A percentile compares a stretch with the other conserved stretches of the same genome.
These are phyloP conservation scores for Schwanniomyces polymorphus DNA, from an alignment of 805 yeast species.

Conservation along the genomic window DNA sequence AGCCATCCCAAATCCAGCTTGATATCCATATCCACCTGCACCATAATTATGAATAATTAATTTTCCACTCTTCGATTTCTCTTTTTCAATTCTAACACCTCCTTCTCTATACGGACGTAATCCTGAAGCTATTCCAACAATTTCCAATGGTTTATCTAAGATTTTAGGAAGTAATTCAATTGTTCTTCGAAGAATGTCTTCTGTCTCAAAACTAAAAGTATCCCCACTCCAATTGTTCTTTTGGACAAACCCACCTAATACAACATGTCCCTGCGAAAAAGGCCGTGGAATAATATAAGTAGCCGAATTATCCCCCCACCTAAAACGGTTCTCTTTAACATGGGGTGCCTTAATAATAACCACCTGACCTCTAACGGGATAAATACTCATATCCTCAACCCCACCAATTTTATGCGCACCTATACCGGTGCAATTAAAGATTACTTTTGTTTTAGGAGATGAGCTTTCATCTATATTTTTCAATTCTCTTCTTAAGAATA, in stretches of 20 bases:
- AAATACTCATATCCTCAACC: conserved; percentile 58
- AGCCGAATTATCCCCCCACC: conserved; percentile 59
- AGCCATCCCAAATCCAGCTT: conserved; percentile 65
- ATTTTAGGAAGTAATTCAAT: conserved; percentile 15
- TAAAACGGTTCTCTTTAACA: conserved; percentile 54
- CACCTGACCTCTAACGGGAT: conserved; percentile 82
- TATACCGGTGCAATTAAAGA: conserved; percentile 78
- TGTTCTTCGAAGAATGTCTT: conserved; percentile 17
- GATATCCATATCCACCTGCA: conserved; percentile 34
- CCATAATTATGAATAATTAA: conserved; percentile 34
- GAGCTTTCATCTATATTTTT: conserved; percentile 60
- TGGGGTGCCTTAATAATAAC: conserved; percentile 73
- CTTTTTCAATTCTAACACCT: conserved; percentile 21
- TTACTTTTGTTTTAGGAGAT: conserved; percentile 35
- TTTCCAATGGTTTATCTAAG: conserved; percentile 13
- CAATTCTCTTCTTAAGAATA: conserved; percentile 45
- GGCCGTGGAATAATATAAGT: conserved; percentile 78
- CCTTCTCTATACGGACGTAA: conserved; percentile 24
- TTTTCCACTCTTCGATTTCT: neutral
- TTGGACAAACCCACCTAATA: conserved; percentile 24
- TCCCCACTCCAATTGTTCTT: conserved; percentile 15
- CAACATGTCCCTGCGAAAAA: conserved; percentile 57
- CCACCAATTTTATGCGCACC: conserved; percentile 68
- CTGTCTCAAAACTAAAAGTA: conserved; percentile 15
- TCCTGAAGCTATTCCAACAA: conserved; percentile 21